These are phyloP conservation scores for Meira nashicola DNA, from an alignment of 1,284 basidiomycete genomes.

Conservation along the genomic window DNA sequence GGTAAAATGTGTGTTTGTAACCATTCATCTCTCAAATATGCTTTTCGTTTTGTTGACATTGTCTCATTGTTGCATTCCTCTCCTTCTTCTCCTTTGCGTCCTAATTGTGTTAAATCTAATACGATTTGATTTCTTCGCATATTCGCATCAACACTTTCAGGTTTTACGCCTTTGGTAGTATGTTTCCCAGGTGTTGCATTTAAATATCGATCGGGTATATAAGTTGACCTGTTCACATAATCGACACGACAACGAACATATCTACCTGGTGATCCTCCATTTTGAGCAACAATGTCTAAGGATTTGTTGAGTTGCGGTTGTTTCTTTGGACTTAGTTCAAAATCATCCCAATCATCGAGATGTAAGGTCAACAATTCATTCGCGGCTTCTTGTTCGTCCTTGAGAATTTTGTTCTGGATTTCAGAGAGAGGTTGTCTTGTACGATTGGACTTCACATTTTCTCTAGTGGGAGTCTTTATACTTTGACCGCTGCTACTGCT, in stretches of 20 bases:
- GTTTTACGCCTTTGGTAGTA: not conserved
- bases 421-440: too few species aligned
- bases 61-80: not conserved
- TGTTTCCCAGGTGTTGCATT: not conserved
- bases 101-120: constrained; percentile 1
- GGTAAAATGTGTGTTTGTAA: not conserved
- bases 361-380: not conserved
- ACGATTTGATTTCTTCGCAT: constrained; percentile 3
- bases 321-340: not conserved
- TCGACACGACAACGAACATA: constrained; percentile 4
- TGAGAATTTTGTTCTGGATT: not conserved
- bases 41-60: not conserved
- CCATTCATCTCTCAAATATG: constrained; percentile 9
- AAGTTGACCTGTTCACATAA: not conserved
- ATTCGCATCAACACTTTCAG: not conserved
- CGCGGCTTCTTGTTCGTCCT: not conserved
- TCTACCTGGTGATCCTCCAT: too few species aligned
- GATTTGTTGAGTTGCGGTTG: not conserved
- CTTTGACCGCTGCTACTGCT: too few species aligned
- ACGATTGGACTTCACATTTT: too few species aligned
- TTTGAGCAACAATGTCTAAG: not conserved
- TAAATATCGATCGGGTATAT: constrained; percentile 2
- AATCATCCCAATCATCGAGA: not conserved
- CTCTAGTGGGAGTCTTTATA: too few species aligned
- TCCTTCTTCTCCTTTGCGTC: not conserved